Base-by-base conservation (phyloP, 495 filamentous ascomycete genomes). In the Delitschia confertaspora region DNA sequence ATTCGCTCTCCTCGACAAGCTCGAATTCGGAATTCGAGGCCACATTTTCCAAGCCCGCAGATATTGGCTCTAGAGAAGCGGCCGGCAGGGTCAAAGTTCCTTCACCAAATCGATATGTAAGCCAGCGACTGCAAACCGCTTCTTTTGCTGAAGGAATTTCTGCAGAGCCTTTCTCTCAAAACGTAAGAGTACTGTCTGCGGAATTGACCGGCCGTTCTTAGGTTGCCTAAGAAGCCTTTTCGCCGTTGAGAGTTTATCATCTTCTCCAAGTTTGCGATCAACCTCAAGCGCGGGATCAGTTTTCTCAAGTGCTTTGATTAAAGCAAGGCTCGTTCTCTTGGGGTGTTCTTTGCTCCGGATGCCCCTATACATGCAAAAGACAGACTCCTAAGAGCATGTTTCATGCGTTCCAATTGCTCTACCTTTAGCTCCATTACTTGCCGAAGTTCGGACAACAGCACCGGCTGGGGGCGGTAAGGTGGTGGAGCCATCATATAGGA, bases 1-100 rank as follows among this genome's bases (percentile, higher is more conserved):
- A 42, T 14, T 31, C 32, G 25, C 22, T 35, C 20, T 42, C 30
- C 32, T 56, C 52, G 2, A 56, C 47, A 10, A 55, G 11, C 25
- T 55, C 51, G 36, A 55, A 55, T 3, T 46, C 51, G 7, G 48
- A 44, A 0, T 53, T 45, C 35, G 46, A n/a, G 13, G 13, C 31
- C 4, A 19, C 13, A 4, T 35, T 45, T 21, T 54, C 40, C 11
- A 49, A 17, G 25, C 45, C 45, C 10, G 51, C 17, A 7, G 51
- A n/a, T 11, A 45, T 16, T 3, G 39, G 31, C 16, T 25, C 25
- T 6, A 33, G 11, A 5, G 17, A 19, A 13, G 19, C 14, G 2
- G 39, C 10, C 8, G 30, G 2, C 5, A 55, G 18, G 16, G 29
- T 36, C n/a, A n/a, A n/a, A n/a, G n/a, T 33, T 55, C 45, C 7